Percentiles rank a stretch among this genome's conserved stretches.
Evolutionary conservation across 495 filamentous ascomycete species (phyloP).

Genomic region (Podospora fimiseda): DNA sequence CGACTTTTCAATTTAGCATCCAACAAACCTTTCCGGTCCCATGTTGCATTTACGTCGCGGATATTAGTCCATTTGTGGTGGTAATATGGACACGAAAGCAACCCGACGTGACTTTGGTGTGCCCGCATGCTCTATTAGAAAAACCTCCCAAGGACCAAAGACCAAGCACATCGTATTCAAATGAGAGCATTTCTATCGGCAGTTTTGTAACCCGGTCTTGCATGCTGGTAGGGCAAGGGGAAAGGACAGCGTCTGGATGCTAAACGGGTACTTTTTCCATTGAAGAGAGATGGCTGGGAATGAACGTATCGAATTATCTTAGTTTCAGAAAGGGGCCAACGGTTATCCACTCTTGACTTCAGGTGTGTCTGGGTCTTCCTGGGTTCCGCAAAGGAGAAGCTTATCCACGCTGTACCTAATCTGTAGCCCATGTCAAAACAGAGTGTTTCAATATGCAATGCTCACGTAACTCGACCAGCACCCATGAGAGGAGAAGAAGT

Average conservation of each 20-base stretch:
- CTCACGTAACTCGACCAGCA: no score
- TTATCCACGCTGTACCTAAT: no score
- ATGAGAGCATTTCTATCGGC: background rate
- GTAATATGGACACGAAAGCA: background rate
- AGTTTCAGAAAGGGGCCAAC: constrained; percentile 10
- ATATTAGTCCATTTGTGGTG: background rate
- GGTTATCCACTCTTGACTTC: background rate
- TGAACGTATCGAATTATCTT: constrained; percentile 8
- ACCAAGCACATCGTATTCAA: background rate
- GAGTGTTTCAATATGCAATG: background rate
- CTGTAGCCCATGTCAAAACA: no score
- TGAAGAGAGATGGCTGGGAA: background rate
- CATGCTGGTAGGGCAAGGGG: background rate
- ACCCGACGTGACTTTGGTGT: no score
- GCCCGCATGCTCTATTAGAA: background rate
- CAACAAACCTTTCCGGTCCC: background rate
- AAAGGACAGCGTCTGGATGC: background rate
- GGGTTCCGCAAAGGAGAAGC: no score
- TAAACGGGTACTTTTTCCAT: background rate
- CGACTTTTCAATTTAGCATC: background rate
- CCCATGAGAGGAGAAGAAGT: no score
- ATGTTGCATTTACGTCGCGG: background rate
- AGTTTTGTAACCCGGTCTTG: background rate
- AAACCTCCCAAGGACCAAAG: background rate
- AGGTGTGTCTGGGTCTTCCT: background rate